Base-by-base conservation (phyloP, 2,329 filamentous ascomycete genomes). In the Xylaria sp. region DNA sequence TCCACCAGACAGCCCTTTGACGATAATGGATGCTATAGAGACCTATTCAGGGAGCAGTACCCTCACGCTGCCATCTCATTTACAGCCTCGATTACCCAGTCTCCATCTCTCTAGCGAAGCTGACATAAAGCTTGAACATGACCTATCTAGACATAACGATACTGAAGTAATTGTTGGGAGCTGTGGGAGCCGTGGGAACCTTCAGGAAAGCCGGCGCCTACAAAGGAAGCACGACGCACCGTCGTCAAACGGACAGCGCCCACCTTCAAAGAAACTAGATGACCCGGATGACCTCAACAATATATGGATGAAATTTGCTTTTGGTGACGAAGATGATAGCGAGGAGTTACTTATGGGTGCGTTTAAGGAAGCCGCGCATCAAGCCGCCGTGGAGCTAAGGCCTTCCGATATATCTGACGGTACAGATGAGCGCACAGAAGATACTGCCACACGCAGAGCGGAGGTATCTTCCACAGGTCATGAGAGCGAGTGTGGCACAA, bases 261-360 rank as follows among this genome's bases (percentile, higher is more conserved):
- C n/a, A 46, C 7, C 20, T 10, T 6, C 7, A 49, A 51, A 59
- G 64, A 53, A 60, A 61, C 44, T 6, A 17, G 57, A 65, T 6
- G 31, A 20, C 33, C 23, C 38, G 4, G 54, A 64, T 26, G 62
- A 73, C 53, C 65, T 68, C 11, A 71, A 77, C n/a, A 49, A 53
- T n/a, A 63, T 68, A 53, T 79, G 77, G 77, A 77, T 75, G 74
- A 74, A 74, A 49, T 78, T 79, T 36, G 72, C 71, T 6, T 74
- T 73, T n/a, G 73, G 70, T 26, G 71, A 69, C 7, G 69, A 75
- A 28, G 69, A 66, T 7, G 59, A 74, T 54, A 74, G 64, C 42
- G 74, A 77, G 10, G 73, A 74, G 15, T 13, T 77, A 57, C 49
- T 74, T 56, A 62, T 58, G 6, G 59, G 67, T 54, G 74, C 62